phyloP scores from a whole-genome alignment of 106 monocot genomes.

The Chionographis japonica region DNA sequence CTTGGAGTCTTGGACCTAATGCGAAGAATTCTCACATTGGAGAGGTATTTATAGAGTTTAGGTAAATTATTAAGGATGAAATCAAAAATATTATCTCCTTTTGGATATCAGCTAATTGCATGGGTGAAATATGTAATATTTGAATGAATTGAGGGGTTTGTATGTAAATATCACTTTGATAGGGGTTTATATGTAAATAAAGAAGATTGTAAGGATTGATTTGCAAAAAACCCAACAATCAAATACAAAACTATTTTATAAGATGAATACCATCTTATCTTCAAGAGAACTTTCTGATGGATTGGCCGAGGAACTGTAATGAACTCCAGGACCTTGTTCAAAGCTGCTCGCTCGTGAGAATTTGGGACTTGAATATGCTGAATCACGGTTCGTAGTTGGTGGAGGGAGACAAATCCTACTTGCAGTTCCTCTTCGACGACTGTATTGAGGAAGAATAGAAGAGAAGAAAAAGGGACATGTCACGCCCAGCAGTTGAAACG shows the following conservation, averaged over 20 bases:
- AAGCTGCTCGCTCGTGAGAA: conserved; percentile 48
- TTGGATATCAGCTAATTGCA: too few species aligned
- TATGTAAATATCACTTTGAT: too few species aligned
- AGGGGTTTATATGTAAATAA: too few species aligned
- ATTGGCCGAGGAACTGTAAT: conserved; percentile 14
- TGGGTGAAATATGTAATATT: too few species aligned
- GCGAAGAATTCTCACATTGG: too few species aligned
- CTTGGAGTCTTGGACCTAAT: too few species aligned
- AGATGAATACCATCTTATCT: conserved; percentile 40
- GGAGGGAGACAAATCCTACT: conserved; percentile 52
- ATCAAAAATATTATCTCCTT: too few species aligned
- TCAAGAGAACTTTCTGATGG: conserved; percentile 38
- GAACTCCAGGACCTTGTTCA: conserved; percentile 19
- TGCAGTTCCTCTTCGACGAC: conserved; percentile 43
- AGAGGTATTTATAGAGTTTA: too few species aligned
- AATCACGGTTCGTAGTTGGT: conserved; percentile 30
- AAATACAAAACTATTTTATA: background rate
- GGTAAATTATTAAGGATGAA: too few species aligned
- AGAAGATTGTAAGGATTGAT: too few species aligned
- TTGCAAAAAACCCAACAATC: too few species aligned
- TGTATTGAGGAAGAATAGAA: conserved; percentile 10
- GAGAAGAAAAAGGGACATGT: background rate
- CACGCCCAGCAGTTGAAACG: background rate
- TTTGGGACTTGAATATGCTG: conserved; percentile 15
- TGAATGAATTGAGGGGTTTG: too few species aligned